Base-by-base conservation (phyloP, 2,329 filamentous ascomycete species). In the Fusarium veterinarium region DNA sequence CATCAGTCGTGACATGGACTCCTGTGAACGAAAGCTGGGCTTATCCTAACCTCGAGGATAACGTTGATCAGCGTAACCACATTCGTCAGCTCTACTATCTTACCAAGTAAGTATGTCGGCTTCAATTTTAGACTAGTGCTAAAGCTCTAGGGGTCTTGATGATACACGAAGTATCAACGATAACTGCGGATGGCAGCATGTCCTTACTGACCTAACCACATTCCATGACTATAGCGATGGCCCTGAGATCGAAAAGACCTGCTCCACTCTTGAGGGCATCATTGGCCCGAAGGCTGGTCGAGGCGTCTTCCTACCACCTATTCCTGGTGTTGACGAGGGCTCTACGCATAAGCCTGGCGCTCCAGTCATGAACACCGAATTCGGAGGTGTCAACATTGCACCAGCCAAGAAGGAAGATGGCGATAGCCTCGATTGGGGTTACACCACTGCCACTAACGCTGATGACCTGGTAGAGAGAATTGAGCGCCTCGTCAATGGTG, bases 101-200 rank as follows among this genome's bases (percentile, higher is more conserved):
- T 64, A 92, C 91, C 14, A 92, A 91, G 85, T 88, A 80, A 75
- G 83, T 63, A 13, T 11, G 3, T 4, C 1, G 1, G 1, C 4
- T 4, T 3, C 7, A 25, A 20, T 30, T 30, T 51, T 83, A 83
- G 75, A n/a, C 13, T 44, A 4, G n/a, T 30, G 33, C 70, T 75
- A 30, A 78, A 23, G 6, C 20, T 8, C 10, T 46, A 82, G 81
- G 60, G 85, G 85, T 0, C 83, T 92, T 4, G 91, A 93, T 71
- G 84, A 88, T 3, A 91, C 88, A 0, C 82, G 91, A 10, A 90
- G 90, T 20, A 85, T 93, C 76, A 93, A 92, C 75, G 91, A 92
- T 79, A 92, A 93, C 79, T 92, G 91, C 72, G 91, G 91, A 38
- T 92, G 91, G 91, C 90, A 92, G 76, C 90, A 92, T 70, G 90